Percentiles rank a stretch among this genome's conserved stretches.
These are phyloP conservation scores for Candida verbasci DNA, from an alignment of 805 yeast genomes.

Conservation along the genomic window DNA sequence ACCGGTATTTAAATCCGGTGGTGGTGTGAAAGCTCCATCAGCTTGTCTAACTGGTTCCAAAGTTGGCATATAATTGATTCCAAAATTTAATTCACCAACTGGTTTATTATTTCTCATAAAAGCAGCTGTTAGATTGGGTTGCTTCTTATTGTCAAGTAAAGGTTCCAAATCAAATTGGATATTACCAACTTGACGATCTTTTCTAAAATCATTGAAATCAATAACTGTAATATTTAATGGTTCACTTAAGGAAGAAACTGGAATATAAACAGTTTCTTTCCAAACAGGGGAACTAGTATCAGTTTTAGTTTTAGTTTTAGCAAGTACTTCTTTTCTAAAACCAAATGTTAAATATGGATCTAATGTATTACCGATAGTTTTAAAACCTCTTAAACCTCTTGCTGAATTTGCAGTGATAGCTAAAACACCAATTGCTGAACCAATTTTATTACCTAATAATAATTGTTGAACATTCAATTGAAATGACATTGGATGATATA, in stretches of 20 bases:
- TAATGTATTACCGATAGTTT: conserved; percentile 68
- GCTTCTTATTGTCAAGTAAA: conserved; percentile 50
- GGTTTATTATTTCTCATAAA: conserved; percentile 79
- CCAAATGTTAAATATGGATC: conserved; percentile 87
- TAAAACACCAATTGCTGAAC: conserved; percentile 83
- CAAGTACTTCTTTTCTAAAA: conserved; percentile 53
- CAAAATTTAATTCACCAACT: conserved; percentile 70
- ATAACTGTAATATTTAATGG: conserved; percentile 68
- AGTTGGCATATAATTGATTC: conserved; percentile 73
- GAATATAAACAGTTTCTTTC: conserved; percentile 72
- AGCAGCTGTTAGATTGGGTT: conserved; percentile 46
- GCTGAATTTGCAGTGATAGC: conserved; percentile 67
- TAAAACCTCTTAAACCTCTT: conserved; percentile 62
- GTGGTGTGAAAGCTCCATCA: conserved; percentile 80
- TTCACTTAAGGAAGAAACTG: conserved; percentile 73
- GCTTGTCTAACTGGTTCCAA: conserved; percentile 56
- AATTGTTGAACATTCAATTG: conserved; percentile 90
- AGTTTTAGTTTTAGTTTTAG: conserved; percentile 61
- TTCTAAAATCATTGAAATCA: conserved; percentile 76
- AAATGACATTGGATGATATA: conserved; percentile 86
- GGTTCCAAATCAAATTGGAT: conserved; percentile 69
- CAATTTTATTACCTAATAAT: conserved; percentile 73
- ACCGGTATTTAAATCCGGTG: conserved; percentile 94
- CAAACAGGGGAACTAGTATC: conserved; percentile 74
- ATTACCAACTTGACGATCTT: conserved; percentile 78